Percentiles rank a stretch among this genome's conserved stretches.
Conservation (phyloP, 139 green algal genomes). For the Chlamydomonas sp. region DNA sequence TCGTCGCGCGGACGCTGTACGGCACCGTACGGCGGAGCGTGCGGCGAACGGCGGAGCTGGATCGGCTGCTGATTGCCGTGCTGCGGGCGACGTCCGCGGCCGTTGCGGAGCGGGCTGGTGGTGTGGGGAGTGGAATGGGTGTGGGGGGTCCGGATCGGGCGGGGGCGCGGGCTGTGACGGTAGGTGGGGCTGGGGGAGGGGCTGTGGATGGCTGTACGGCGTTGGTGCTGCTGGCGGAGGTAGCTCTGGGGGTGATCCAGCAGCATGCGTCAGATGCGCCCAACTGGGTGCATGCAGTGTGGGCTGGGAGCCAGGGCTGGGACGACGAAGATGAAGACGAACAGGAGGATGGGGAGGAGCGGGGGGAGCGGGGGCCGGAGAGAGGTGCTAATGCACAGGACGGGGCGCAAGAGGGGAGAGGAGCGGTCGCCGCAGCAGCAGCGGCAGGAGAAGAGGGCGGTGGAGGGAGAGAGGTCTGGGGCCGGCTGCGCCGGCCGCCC, state of each 20-base stretch:
- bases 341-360: not conserved
- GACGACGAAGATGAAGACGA: not conserved
- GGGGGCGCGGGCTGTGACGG: not conserved
- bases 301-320: not conserved
- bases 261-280: not conserved
- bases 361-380: not conserved
- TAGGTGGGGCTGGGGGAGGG: not conserved
- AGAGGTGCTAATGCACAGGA: too few relatives aligned
- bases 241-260: not conserved
- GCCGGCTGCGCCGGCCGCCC: not conserved
- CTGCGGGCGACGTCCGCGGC: too few relatives aligned
- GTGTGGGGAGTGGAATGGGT: too few relatives aligned
- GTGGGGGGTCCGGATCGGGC: not conserved
- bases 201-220: not conserved
- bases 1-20: too few relatives aligned
- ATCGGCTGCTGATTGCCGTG: too few relatives aligned
- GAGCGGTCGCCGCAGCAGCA: not conserved
- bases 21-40: too few relatives aligned
- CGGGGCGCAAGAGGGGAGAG: too few relatives aligned
- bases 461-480: not conserved
- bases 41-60: too few relatives aligned
- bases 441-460: not conserved
- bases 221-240: slow-evolving; percentile 24
- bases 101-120: too few relatives aligned
- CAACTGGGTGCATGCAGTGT: slow-evolving; percentile 5